Base-by-base conservation (phyloP, 164 flowering plant genomes). In the Liquidambar formosana region DNA sequence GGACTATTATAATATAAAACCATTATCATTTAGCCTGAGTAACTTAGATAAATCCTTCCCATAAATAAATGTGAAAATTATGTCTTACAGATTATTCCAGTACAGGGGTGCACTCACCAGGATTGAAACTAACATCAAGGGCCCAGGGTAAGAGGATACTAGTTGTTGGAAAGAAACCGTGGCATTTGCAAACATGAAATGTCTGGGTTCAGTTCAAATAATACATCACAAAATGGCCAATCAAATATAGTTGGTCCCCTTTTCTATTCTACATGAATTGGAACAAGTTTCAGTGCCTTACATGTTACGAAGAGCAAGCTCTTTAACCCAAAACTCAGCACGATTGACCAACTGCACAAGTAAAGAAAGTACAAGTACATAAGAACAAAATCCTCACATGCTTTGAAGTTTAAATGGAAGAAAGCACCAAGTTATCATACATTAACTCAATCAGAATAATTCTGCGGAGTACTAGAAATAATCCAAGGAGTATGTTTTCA, bases 111-210 rank as follows among this genome's bases (percentile, higher is more conserved):
- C n/a, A 75, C 94, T 82, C 68, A 95, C 99, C 87, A 95, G 78
- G 61, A 95, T 80, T 16, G 96, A 91, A 61, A 88, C 96, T 43
- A 86, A 77, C 71, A 57, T 64, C 77, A 95, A 70, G 51, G 94
- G 93, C 57, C 99, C 97, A 67, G 99, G 97, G 72, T 95, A 95
- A 48, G 83, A 63, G 21, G 90, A 80, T n/a, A 89, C 81, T 14
- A 95, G 72, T 61, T 87, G 82, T 49, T 85, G 75, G 72, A 95
- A 95, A 61, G 96, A 91, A 65, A 85, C 77, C 26, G 86, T 77
- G 9, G 97, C 99, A 87, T 92, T 95, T 67, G 94, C 97, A 80
- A 70, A 83, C 77, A 92, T 74, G 83, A 92, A 95, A 82, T 85
- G 80, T 81, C 99, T 95, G 96, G 68, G 69, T 60, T 38, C 43